Evolutionary conservation across 345 rosid genomes (phyloP).

Genomic region (Syzygium aqueum): DNA sequence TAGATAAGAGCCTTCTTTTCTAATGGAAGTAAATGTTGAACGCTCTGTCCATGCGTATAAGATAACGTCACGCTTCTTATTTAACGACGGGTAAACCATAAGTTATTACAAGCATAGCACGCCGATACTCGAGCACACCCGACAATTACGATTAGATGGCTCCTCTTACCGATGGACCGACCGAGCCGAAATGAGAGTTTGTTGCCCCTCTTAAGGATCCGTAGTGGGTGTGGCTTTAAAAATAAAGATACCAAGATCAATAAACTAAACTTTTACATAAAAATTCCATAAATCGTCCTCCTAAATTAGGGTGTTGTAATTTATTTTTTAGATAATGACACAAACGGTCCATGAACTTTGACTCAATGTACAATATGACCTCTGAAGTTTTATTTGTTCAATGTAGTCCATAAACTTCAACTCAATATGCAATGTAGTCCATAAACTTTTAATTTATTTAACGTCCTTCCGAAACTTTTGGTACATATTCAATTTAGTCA

Average conservation of each 20-base stretch:
- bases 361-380: rapidly evolving
- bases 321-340: background rate
- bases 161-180: background rate
- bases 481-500: too few species aligned
- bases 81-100: rapidly evolving
- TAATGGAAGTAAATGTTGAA: too few species aligned
- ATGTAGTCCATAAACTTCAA: too few species aligned
- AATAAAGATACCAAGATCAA: background rate
- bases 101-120: too few species aligned
- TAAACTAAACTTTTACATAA: background rate
- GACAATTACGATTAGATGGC: rapidly evolving
- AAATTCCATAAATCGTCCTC: background rate
- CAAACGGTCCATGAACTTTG: background rate
- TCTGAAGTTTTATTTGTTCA: too few species aligned
- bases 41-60: background rate
- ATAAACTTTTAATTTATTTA: too few species aligned
- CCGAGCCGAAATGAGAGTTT: too few species aligned
- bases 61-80: rapidly evolving
- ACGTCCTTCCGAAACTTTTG: rapidly evolving
- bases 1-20: rapidly evolving
- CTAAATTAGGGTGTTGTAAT: background rate
- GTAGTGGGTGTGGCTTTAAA: background rate
- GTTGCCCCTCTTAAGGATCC: background rate
- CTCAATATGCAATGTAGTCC: rapidly evolving
- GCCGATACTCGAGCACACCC: rapidly evolving